Evolutionary conservation across 75 land plant species (phyloP), one percentile per base, ranked within the genome.

Genomic region (Ceratopteris richardii): DNA sequence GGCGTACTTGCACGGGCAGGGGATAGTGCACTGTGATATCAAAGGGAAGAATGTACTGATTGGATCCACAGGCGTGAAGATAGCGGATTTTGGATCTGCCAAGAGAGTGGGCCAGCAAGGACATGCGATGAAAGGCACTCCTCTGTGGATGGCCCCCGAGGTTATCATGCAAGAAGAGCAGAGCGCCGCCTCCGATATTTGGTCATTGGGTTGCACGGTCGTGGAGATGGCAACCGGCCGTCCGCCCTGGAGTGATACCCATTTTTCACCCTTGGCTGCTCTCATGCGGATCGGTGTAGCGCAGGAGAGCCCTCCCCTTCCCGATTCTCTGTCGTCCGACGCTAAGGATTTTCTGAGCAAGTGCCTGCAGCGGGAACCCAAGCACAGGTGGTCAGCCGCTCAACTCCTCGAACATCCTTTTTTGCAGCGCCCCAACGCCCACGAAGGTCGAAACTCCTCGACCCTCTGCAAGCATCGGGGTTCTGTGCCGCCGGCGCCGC

Each of bases 21-120:
- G 75, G 33, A 74, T 70, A 22, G 80, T 81, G 26, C 87, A 84
- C 68, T 77, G 87, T 47, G 87, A 83, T 39, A 57, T 83, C 50
- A 83, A 83, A 77, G 84, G 77, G 28, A 66, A 64, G 60, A 80
- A 84, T 31, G 44, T 80, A 0, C 62, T 81, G 13, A 65, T 80
- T 10, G 70, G 63, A 2, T 5, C 31, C 14, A 51, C 41, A 22
- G 75, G 54, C 14, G 83, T 72, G 18, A 93, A 93, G 65, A 76
- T 93, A 7, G 84, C 87, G 1, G 98, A 93, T 52, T 89, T 93
- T 46, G 98, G 98, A 0, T 68, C 90, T 0, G 81, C 97, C 21
- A 75, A 51, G 69, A 25, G 63, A 9, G 25, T 66, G 13, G 36
- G 23, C 10, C 64, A 48, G 27, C 52, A 21, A 29, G 52, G 18